These are phyloP conservation scores for Scutellaria galericulata DNA, from an alignment of 257 asterid species.

Conservation along the genomic window DNA sequence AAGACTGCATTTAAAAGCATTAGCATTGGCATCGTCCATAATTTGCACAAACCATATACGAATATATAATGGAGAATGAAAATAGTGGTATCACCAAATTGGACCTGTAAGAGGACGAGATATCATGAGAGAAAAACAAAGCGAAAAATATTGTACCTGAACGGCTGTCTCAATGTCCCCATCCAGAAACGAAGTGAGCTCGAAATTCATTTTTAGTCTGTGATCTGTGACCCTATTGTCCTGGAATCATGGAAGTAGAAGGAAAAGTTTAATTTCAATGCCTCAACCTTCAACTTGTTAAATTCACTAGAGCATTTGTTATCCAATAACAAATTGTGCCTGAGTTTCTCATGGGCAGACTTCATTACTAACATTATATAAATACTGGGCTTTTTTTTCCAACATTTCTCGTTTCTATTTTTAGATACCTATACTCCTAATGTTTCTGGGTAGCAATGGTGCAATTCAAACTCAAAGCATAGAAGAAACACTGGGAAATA, in stretches of 20 bases:
- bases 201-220: conserved; percentile 90
- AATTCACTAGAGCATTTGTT: conserved; percentile 16
- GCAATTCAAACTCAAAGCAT: conserved; percentile 28
- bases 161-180: conserved; percentile 95
- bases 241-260: conserved; percentile 46
- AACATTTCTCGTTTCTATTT: background rate
- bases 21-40: background rate
- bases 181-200: conserved; percentile 80
- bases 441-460: conserved; percentile 22
- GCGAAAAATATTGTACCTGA: conserved; percentile 62
- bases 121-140: background rate
- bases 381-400: background rate
- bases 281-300: conserved; percentile 2
- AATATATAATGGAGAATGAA: background rate
- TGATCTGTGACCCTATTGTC: conserved; percentile 98
- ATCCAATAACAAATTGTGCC: background rate
- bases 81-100: background rate
- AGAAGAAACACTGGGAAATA: conserved; percentile 29
- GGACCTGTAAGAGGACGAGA: background rate
- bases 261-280: background rate
- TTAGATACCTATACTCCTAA: conserved; percentile 11
- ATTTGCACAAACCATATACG: background rate
- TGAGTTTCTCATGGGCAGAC: background rate
- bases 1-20: conserved; percentile 63
- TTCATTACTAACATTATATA: background rate